These are phyloP conservation scores for Trichomonas gallinae DNA, from an alignment of 208 protist species.

Conservation along the genomic window DNA sequence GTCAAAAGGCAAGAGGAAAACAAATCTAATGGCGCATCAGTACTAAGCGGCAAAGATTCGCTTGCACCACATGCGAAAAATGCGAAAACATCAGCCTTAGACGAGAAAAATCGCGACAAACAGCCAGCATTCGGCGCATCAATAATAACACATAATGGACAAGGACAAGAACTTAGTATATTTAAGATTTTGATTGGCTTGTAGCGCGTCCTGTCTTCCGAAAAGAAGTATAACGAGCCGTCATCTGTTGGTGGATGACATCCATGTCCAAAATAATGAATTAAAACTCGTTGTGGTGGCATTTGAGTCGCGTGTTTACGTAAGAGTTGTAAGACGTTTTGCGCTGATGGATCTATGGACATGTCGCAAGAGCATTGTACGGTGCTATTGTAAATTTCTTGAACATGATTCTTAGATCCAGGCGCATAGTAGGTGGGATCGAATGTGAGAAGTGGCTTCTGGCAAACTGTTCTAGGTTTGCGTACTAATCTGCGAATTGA, in stretches of 20 bases:
- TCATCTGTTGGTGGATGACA: neutral
- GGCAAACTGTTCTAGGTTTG: neutral
- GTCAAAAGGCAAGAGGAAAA: neutral
- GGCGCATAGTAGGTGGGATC: neutral
- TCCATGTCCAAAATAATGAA: slow-evolving; percentile 16
- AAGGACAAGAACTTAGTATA: neutral
- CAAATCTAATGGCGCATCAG: neutral
- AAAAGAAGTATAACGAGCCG: neutral
- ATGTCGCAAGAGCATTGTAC: neutral
- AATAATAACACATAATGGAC: slow-evolving; percentile 13
- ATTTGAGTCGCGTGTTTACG: neutral
- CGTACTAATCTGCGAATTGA: neutral
- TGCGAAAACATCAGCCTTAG: neutral
- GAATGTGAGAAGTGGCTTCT: neutral
- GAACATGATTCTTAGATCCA: neutral
- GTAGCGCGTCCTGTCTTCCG: neutral
- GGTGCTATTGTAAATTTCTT: neutral
- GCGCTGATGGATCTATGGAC: neutral
- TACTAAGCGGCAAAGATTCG: neutral
- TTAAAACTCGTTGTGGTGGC: neutral
- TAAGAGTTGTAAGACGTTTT: neutral
- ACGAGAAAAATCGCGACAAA: neutral
- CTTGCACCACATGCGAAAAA: neutral
- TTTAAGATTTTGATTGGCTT: slow-evolving; percentile 18
- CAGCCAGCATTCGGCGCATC: neutral